Evolutionary conservation across 768 basidiomycete genomes (phyloP), one percentile per base, ranked within the genome.

Genomic region (Tylopilus intermedius): DNA sequence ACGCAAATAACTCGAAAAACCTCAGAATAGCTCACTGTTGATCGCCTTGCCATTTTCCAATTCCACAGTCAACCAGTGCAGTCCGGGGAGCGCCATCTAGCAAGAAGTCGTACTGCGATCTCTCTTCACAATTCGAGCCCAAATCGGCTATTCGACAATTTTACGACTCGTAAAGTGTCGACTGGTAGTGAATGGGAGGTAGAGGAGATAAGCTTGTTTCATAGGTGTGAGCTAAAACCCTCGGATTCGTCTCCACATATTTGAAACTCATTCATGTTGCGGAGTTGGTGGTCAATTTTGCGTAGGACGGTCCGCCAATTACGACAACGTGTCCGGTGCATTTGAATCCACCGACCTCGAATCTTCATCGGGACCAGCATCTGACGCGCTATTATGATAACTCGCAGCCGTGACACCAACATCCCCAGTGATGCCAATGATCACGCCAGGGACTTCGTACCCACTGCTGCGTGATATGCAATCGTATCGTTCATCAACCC

Each of bases 41-140:
- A 65, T 67, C 60, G 30, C 47, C 51, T 18, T 56, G 45, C 33
- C 58, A 57, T 38, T 60, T 67, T 60, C 53, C 55, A 60, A 67
- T 59, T 45, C 40, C 43, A 21, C 44, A 45, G 41, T 44, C 43
- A 49, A 47, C 55, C 55, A 26, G 47, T 52, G 44, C 38, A 57
- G 9, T 24, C 21, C 10, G 46, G 43, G 37, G 37, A 8, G 5
- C 24, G 41, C 33, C 33, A 22, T 37, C 39, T 24, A 26, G 33
- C 18, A 22, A 29, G 24, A 33, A 14, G 24, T 47, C 41, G 22
- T 33, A 39, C 51, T 53, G 56, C 41, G 50, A 42, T 53, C 14
- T 39, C 30, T 37, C 50, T 46, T 54, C 57, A 59, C 54, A 14
- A 39, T 56, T 29, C 38, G 27, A 44, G 14, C 47, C 43, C 35